Conservation (phyloP, 2,329 filamentous ascomycete species). For the Penicillium glabrum region DNA sequence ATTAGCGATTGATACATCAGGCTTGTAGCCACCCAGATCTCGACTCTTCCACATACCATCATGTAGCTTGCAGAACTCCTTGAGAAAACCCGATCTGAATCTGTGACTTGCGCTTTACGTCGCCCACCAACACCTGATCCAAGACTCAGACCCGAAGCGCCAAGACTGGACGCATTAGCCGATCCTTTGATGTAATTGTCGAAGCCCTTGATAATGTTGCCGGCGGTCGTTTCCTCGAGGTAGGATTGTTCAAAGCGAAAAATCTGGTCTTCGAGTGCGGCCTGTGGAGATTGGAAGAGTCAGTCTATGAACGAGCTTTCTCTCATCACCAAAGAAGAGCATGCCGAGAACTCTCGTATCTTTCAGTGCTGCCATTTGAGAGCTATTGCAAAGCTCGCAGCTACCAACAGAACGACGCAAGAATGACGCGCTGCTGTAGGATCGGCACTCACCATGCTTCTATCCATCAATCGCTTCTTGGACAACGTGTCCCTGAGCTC, state of each 20-base stretch:
- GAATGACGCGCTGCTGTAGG: background rate
- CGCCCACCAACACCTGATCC: slow-evolving; percentile 29
- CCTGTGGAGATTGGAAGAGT: slow-evolving; percentile 35
- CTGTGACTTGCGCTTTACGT: slow-evolving; percentile 46
- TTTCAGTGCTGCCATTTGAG: background rate
- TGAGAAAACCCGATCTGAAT: slow-evolving; percentile 50
- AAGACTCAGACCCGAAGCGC: slow-evolving; percentile 33
- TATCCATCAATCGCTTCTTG: slow-evolving; percentile 65
- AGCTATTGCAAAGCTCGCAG: background rate
- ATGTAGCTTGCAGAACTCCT: slow-evolving; percentile 51
- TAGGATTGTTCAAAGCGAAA: slow-evolving; percentile 81
- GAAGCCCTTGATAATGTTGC: slow-evolving; percentile 97
- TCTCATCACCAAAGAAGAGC: background rate
- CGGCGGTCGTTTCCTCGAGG: slow-evolving; percentile 80
- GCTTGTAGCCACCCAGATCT: background rate
- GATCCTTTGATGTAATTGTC: slow-evolving; percentile 96
- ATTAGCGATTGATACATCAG: background rate
- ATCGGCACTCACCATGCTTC: slow-evolving; percentile 51
- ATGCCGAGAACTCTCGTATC: rapidly evolving
- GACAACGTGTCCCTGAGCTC: slow-evolving; percentile 67
- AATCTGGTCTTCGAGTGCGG: slow-evolving; percentile 74
- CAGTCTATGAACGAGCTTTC: background rate
- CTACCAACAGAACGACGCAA: background rate
- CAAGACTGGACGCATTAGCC: slow-evolving; percentile 50
- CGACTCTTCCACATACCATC: slow-evolving; percentile 30